These are phyloP conservation scores for Kregervanrija fluxuum DNA, from an alignment of 805 yeast species.

Conservation along the genomic window DNA sequence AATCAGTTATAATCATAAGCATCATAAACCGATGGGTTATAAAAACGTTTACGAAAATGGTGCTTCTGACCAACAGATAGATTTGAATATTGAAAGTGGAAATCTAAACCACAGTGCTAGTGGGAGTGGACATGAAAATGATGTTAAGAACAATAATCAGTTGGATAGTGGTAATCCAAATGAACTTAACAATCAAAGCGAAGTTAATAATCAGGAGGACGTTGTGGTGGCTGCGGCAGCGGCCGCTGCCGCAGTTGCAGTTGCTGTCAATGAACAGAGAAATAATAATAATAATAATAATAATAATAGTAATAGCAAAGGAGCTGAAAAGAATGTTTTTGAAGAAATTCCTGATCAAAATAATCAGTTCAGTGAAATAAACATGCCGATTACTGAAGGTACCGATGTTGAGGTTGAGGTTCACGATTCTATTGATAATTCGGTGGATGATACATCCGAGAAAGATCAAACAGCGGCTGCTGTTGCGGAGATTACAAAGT, in stretches of 20 bases:
- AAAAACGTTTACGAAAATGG: not conserved
- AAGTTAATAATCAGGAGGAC: not conserved
- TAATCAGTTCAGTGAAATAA: not conserved
- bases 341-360: slow-evolving; percentile 1
- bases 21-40: slow-evolving; percentile 27
- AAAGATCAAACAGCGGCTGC: slow-evolving; percentile 5
- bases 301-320: not conserved
- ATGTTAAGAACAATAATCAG: no score
- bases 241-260: slow-evolving; percentile 9
- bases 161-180: no score
- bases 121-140: not conserved
- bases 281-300: not conserved
- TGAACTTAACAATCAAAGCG: not conserved
- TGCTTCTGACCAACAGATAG: no score
- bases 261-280: not conserved
- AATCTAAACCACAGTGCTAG: not conserved
- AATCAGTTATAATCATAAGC: slow-evolving; percentile 32
- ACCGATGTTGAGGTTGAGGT: not conserved
- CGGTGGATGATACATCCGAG: slow-evolving; percentile 1
- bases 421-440: slow-evolving; percentile 1
- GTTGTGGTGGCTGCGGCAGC: slow-evolving; percentile 7
- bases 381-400: not conserved
- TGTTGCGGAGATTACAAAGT: slow-evolving; percentile 12
- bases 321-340: not conserved
- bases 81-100: no score